Conservation (phyloP, 2,329 filamentous ascomycete species). For the Paradendryphiella salina region DNA sequence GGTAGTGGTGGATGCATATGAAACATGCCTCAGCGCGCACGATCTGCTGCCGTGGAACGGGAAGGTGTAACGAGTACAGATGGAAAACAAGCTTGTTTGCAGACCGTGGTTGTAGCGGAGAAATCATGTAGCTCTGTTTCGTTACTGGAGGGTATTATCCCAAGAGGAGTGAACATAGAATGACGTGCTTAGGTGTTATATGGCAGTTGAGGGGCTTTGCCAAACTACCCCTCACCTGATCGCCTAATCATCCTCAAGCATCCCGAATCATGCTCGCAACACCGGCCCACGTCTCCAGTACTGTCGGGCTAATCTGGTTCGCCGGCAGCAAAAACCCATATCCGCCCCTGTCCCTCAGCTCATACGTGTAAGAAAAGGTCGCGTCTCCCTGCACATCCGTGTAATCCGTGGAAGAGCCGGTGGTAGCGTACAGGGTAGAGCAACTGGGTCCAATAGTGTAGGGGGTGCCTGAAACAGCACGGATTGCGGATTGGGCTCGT, state of each 20-base stretch:
- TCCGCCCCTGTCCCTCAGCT: conserved; percentile 54
- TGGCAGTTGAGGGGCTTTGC: too few species aligned
- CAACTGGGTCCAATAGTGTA: conserved; percentile 57
- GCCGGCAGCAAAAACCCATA: conserved; percentile 56
- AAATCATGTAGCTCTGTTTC: too few species aligned
- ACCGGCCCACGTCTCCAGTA: conserved; percentile 54
- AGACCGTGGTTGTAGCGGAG: too few species aligned
- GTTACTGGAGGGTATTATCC: too few species aligned
- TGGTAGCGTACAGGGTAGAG: conserved; percentile 62
- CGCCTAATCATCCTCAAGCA: conserved; percentile 13
- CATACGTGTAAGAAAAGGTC: conserved; percentile 53
- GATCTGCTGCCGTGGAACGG: too few species aligned
- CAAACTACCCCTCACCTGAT: background rate
- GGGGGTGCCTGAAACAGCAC: conserved; percentile 55
- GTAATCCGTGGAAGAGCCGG: conserved; percentile 52
- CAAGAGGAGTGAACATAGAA: too few species aligned
- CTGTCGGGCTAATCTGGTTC: conserved; percentile 54
- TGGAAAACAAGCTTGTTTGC: too few species aligned
- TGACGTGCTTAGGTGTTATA: too few species aligned
- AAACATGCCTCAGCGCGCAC: too few species aligned
- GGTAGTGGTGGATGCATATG: too few species aligned
- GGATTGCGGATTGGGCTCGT: conserved; percentile 56
- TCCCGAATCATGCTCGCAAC: conserved; percentile 35
- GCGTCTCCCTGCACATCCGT: conserved; percentile 48
- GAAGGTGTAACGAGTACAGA: too few species aligned